Base-by-base conservation (phyloP, 1,284 basidiomycete genomes). In the Boletellus deceptivus region DNA sequence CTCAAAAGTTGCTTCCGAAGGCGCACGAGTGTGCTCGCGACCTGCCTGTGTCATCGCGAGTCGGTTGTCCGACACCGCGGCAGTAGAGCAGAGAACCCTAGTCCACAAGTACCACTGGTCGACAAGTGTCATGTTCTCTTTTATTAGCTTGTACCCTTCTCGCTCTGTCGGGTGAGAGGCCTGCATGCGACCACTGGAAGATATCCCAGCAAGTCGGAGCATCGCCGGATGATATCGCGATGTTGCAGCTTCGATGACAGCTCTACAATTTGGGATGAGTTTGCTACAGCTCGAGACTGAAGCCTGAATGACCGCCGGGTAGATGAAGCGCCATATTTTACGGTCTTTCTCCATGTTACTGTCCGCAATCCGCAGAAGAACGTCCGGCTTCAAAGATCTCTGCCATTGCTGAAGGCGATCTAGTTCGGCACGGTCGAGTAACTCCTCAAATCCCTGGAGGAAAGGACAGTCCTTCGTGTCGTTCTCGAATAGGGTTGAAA, bases 61-160 rank as follows among this genome's bases (percentile, higher is more conserved):
- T 31, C 83, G 78, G 27, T 77, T 71, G 48, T 93, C 89, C 1
- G 83, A 79, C 2, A 88, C 76, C 0, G 82, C 75, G 3, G 89
- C 86, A 1, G 90, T 93, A 16, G 88, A 82, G 59, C 89, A 93
- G 6, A 95, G 75, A 10, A 90, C 78, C 54, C 90, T 88, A 43
- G 93, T 78, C 85, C 92, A 96, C 25, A 86, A 75, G 54, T 89
- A 82, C 94, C 93, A 98, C 65, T 96, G 92, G 43, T 89, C 85
- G 20, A 93, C 82, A 35, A 87, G 70, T 9, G 74, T 68, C 55
- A 75, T 78, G 51, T 84, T 82, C 24, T 94, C 91, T 20, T 76
- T 72, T 4, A 84, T 69, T n/a, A 76, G 50, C 45, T 74, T 79
- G 18, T 72, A 54, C 0, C 77, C 77, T 50, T 84, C 81, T 47